Evolutionary conservation across 164 flowering plant genomes (phyloP).

Genomic region (Piper longum): DNA sequence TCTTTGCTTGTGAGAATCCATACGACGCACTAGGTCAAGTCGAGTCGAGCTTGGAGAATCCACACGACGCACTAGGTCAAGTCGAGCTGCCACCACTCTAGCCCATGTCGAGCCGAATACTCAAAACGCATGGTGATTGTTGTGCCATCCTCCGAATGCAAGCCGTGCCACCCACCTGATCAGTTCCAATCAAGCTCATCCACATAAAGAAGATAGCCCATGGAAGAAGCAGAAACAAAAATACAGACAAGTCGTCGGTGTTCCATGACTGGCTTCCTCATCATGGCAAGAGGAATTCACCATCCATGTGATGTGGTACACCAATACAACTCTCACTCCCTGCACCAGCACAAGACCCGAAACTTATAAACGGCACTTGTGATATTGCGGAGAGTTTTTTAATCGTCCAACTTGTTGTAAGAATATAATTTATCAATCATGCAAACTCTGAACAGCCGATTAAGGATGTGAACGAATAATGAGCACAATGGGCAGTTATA

Average conservation of each 20-base stretch:
- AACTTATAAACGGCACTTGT: not conserved
- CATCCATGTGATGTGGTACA: slow-evolving; percentile 75
- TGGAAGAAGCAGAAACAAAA: no score
- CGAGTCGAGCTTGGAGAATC: slow-evolving; percentile 47
- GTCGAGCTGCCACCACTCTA: slow-evolving; percentile 84
- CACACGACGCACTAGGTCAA: slow-evolving; percentile 62
- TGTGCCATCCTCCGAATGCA: slow-evolving; percentile 93
- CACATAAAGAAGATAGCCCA: no score
- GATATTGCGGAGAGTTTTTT: not conserved
- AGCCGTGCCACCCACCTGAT: slow-evolving; percentile 76
- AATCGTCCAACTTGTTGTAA: no score
- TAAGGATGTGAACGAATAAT: no score
- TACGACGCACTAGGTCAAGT: slow-evolving; percentile 66
- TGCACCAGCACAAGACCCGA: slow-evolving; percentile 17
- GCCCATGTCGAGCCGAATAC: slow-evolving; percentile 69
- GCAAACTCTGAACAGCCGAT: no score
- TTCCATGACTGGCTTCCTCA: slow-evolving; percentile 82
- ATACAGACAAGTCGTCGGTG: slow-evolving; percentile 35
- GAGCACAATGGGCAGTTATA: no score
- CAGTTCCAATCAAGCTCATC: no score
- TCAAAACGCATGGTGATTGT: slow-evolving; percentile 87
- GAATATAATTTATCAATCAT: no score
- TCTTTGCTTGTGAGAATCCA: slow-evolving; percentile 49
- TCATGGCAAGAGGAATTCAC: slow-evolving; percentile 83
- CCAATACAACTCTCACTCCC: slow-evolving; percentile 77